Base-by-base conservation (phyloP, 2,329 filamentous ascomycete species). In the Mycocentrospora acerina region DNA sequence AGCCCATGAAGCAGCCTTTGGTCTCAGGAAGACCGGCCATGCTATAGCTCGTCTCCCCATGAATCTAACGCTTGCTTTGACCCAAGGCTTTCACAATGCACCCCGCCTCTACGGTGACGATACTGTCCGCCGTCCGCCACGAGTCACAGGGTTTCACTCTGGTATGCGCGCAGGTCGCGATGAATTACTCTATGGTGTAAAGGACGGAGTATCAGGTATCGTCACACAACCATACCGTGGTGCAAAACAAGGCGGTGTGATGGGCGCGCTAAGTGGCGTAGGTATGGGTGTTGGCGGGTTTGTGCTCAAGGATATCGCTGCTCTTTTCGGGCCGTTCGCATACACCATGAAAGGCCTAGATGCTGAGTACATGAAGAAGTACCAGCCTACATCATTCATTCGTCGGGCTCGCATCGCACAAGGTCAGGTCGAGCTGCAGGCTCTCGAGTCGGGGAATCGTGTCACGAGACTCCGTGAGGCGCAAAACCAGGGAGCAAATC, bases 41-140 rank as follows among this genome's bases (percentile, higher is more conserved):
- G 77, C 80, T 4, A 64, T 83, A 4, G 72, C 71, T 6, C 72
- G 70, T 44, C 77, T 80, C 0, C 83, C 83, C 0, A 77, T 84
- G 48, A 76, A 83, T 51, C 60, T 86, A 2, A 73, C 77, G 0
- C 66, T 85, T 27, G 80, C 81, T 0, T 59, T 86, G 2, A 80
- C 81, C 1, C 82, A 86, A 56, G 83, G 83, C 2, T 86, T 86
- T 47, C 83, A 86, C 59, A 87, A 87, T 48, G 82, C 81, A 0
- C 83, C 83, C 2, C 76, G 82, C 2, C 71, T 88, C 0, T 88
- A 87, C 50, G 83, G 83, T 11, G 84, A 88, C 52, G 76, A 80
- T 32, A 86, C 83, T 2, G 84, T 88, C 2, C 76, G 84, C 3
- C 75, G 76, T 2, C 80, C 81, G 1, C 74, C 75, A 2, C 75